Evolutionary conservation across 805 yeast genomes (phyloP), one percentile per base, ranked within the genome.

Genomic region (Schizosaccharomyces osmophilus): DNA sequence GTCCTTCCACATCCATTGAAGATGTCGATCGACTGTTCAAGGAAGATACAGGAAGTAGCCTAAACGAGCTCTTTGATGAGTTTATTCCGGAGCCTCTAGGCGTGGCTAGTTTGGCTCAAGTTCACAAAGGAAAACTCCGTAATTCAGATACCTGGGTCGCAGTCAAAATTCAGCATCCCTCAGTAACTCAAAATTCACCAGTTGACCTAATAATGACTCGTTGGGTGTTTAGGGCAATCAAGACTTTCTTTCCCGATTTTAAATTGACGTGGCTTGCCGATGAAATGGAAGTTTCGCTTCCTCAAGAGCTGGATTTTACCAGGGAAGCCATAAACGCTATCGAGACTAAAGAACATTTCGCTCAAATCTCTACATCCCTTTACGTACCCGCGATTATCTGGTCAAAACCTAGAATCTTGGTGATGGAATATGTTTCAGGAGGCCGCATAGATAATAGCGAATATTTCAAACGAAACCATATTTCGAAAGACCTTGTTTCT

Each of bases 221-320:
- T 62, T 75, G 81, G 2, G 95, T 89, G 3, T 90, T 90, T 68
- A 74, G 75, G 36, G 71, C 85, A 64, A 81, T 93, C 76, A 81
- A 82, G 68, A 78, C 78, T 64, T 82, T 86, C 11, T 93, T 93
- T 69, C 97, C 98, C 0, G 93, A 93, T 62, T 93, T 90, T 68
- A 95, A 97, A 0, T 72, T 94, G 65, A 80, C 83, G 3, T 93
- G 98, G 98, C 76, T 93, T n/a, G 87, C 95, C 15, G 96, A 93
- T 63, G 98, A 93, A 71, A 75, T 93, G 70, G 87, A 85, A 67
- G 77, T 76, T 42, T 86, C 95, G 1, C 88, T 93, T 61, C 88
- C 77, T 68, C 88, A 85, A n/a, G 99, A 93, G 71, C 75, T 93
- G 59, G 87, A 93, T 72, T 93, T 93, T 72, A 77, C 79, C 13